Base-by-base conservation (phyloP, 2,329 filamentous ascomycete genomes). In the Cercospora citrullina region DNA sequence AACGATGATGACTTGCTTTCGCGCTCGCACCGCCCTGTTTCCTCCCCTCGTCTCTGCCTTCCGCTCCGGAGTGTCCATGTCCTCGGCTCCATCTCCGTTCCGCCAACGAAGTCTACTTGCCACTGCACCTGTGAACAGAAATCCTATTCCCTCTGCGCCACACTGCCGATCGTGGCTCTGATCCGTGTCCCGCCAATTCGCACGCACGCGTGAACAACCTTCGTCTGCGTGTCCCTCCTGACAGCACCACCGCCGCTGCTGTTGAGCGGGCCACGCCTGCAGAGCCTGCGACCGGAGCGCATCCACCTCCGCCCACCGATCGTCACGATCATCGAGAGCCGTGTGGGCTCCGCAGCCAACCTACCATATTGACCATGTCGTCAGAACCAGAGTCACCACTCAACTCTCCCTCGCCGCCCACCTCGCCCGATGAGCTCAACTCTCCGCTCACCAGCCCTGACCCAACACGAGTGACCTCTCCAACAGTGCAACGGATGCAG, bases 331-430 rank as follows among this genome's bases (percentile, higher is more conserved):
- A 58, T 58, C 53, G 26, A 30, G 26, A n/a, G 31, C 53, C 53
- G 53, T 28, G 53, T 30, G 23, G 26, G 23, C 23, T 18, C 26
- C 53, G 53, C 28, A 30, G 16, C 9, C 53, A 30, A 28, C 53
- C 53, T 31, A 30, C 53, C 36, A 31, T 58, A 58, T 36, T 51
- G 63, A 66, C 39, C 65, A 72, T 72, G 71, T 64, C 62, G 16
- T 51, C 30, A 55, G 45, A 67, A 33, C 63, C 69, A 31, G 45
- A 68, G 16, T 65, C 66, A 60, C 68, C 73, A 63, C 69, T 69
- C 64, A 65, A 68, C 58, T 66, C 66, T 57, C 72, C 72, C 39
- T 74, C 65, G 68, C 73, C 42, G 82, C 73, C 74, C 18, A 69
- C 70, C 18, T 72, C 72, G 21, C 72, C 73, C 23, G 73, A 75